Conservation (phyloP, 768 basidiomycete species). For the Trametes gibbosa region DNA sequence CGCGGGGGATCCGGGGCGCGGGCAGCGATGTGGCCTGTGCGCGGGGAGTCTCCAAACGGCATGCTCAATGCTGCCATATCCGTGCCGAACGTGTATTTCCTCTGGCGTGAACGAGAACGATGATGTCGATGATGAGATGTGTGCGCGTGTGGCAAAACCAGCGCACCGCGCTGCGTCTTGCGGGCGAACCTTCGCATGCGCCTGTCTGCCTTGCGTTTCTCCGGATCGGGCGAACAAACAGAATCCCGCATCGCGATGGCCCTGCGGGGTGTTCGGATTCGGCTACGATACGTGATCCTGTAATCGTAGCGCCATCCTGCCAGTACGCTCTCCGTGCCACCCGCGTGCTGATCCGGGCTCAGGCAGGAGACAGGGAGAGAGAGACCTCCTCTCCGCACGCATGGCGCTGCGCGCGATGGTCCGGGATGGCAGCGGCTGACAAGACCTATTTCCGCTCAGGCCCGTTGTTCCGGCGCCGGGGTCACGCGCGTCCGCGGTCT, state of each 20-base stretch:
- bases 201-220: background rate
- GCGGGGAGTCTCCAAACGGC: constrained; percentile 18
- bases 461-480: constrained; percentile 8
- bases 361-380: background rate
- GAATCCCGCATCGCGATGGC: background rate
- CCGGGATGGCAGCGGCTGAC: constrained; percentile 6
- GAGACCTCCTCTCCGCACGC: background rate
- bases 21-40: background rate
- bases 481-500: constrained; percentile 17
- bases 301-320: background rate
- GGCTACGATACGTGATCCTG: background rate
- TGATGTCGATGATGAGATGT: no score
- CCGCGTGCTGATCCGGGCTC: background rate
- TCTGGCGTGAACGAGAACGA: no score
- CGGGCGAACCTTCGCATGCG: background rate
- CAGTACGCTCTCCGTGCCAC: background rate
- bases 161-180: background rate
- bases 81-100: constrained; percentile 1
- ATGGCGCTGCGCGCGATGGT: constrained; percentile 12
- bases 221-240: constrained; percentile 7
- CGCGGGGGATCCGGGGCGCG: constrained; percentile 16
- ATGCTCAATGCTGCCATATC: constrained; percentile 22
- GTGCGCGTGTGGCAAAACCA: background rate
- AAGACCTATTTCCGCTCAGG: constrained; percentile 13
- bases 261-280: background rate